Evolutionary conservation across 192 early-diverging fungal species (phyloP).

Genomic region (Rhizophagus prolifer): DNA sequence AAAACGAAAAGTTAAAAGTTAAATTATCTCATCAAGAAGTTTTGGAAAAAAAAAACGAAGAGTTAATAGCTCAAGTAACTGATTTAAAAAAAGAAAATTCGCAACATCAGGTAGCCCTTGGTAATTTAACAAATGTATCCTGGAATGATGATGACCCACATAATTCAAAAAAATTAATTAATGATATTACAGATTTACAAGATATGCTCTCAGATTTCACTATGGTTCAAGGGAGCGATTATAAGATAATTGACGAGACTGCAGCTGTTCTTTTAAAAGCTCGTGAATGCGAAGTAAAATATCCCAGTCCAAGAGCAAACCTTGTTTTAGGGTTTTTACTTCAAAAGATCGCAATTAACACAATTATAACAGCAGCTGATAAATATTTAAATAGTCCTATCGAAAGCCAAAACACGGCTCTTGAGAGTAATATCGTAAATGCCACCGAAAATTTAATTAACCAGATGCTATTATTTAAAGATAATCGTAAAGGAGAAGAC

Average conservation of each 20-base stretch:
- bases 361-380: neutral
- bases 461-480: neutral
- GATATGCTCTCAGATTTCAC: conserved; percentile 10
- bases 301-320: neutral
- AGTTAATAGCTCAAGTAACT: neutral
- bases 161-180: neutral
- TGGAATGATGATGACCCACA: conserved; percentile 16
- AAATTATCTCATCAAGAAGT: too few relatives aligned
- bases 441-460: neutral
- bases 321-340: neutral
- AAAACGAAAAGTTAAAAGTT: neutral
- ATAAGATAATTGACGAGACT: neutral
- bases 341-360: neutral
- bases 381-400: neutral
- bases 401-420: neutral
- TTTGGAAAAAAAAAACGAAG: neutral
- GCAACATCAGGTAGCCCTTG: conserved; percentile 12
- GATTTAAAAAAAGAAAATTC: neutral
- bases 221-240: neutral
- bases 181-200: conserved; percentile 6
- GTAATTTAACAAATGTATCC: neutral
- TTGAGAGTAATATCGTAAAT: neutral
- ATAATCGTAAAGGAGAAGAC: neutral
- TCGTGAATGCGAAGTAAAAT: neutral
- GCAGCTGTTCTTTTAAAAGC: neutral